phyloP scores from a whole-genome alignment of 768 basidiomycete species.

The Rhizopogon rudus region DNA sequence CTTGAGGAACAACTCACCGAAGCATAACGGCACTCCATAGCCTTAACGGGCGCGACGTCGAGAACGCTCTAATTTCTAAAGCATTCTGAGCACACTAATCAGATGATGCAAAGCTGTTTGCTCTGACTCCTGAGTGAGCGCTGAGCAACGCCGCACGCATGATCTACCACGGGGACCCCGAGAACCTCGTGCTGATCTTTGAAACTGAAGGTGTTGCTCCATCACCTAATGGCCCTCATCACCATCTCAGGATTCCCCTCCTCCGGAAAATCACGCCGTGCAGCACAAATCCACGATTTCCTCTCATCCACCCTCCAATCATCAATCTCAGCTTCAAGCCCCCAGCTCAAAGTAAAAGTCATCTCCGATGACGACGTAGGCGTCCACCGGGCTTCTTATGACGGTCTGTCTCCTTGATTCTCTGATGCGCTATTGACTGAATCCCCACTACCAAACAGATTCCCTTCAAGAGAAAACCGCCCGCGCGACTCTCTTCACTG shows the following conservation, averaged over 20 bases:
- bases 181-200: too few species aligned
- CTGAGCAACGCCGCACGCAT: too few species aligned
- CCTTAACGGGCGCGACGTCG: too few species aligned
- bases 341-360: conserved; percentile 34
- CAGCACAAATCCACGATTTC: conserved; percentile 52
- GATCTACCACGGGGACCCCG: too few species aligned
- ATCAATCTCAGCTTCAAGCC: background rate
- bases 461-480: conserved; percentile 85
- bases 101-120: too few species aligned
- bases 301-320: conserved; percentile 23
- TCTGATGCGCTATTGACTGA: background rate
- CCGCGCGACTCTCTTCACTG: conserved; percentile 76
- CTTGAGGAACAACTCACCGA: too few species aligned
- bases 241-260: conserved; percentile 86
- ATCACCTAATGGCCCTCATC: conserved; percentile 76
- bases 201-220: too few species aligned
- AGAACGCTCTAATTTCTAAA: too few species aligned
- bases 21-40: too few species aligned
- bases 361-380: conserved; percentile 74
- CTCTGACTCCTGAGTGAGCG: too few species aligned
- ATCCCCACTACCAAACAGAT: conserved; percentile 38
- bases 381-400: conserved; percentile 61
- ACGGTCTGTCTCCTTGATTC: conserved; percentile 43
- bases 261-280: conserved; percentile 81
- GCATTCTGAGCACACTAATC: too few species aligned